phyloP scores from a whole-genome alignment of 176 grass and related monocot species.

The Tuctoria greenei region DNA sequence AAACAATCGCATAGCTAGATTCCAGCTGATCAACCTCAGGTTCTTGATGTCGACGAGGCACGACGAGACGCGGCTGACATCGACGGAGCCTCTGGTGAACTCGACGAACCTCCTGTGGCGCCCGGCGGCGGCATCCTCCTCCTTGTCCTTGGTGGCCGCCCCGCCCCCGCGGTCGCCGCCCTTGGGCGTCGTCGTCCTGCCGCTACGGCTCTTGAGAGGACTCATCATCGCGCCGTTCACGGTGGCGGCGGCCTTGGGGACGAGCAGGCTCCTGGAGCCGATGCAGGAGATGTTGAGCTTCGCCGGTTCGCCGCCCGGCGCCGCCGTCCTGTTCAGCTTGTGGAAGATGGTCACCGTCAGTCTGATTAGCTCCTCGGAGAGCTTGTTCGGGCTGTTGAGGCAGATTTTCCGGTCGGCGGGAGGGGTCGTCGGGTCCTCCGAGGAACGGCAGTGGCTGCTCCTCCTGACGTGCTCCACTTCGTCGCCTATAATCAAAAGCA shows the following conservation, averaged over 20 bases:
- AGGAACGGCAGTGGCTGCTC: constrained; percentile 46
- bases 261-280: constrained; percentile 58
- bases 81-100: constrained; percentile 56
- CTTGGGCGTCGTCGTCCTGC: background rate
- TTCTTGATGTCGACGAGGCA: constrained; percentile 64
- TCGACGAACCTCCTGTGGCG: constrained; percentile 37
- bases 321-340: constrained; percentile 51
- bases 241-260: constrained; percentile 32
- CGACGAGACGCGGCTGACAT: constrained; percentile 43
- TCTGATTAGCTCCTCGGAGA: constrained; percentile 70
- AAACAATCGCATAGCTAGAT: background rate
- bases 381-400: constrained; percentile 53
- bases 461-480: constrained; percentile 38
- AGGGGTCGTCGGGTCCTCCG: background rate
- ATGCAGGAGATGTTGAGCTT: constrained; percentile 74
- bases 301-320: constrained; percentile 10
- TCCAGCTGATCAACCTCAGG: constrained; percentile 55
- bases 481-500: constrained; percentile 30
- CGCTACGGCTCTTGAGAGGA: constrained; percentile 29
- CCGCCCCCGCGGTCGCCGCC: background rate
- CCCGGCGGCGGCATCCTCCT: background rate
- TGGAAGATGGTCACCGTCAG: constrained; percentile 71
- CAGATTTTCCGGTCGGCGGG: constrained; percentile 31
- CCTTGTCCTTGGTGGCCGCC: background rate
- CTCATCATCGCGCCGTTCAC: constrained; percentile 19